phyloP scores from a whole-genome alignment of 1,139 yeast genomes.

The Zhuliangozyma blackwelliae region DNA sequence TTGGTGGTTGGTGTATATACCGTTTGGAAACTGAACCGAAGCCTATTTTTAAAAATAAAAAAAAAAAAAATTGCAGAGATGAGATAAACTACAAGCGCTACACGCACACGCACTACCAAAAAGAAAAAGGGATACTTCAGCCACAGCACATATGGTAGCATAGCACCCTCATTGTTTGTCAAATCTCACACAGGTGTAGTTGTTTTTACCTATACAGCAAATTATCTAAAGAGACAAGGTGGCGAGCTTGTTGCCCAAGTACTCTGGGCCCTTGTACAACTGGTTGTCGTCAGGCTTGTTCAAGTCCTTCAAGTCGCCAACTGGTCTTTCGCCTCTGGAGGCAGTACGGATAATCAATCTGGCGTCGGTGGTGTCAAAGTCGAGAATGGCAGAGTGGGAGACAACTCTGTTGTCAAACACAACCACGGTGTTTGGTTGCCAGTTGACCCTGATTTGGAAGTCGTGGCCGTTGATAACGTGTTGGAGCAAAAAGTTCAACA shows the following conservation, averaged over 20 bases:
- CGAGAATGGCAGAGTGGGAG: slow-evolving; percentile 59
- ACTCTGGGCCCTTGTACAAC: slow-evolving; percentile 13
- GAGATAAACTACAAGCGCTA: slow-evolving; percentile 1
- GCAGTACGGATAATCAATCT: slow-evolving; percentile 71
- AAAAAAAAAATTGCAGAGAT: slow-evolving; percentile 3
- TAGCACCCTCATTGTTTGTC: too few species aligned
- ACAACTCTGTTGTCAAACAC: slow-evolving; percentile 71
- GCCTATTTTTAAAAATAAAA: not conserved
- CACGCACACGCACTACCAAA: too few species aligned
- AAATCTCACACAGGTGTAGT: too few species aligned
- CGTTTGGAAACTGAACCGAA: not conserved
- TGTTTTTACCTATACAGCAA: not conserved
- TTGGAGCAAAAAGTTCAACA: slow-evolving; percentile 48
- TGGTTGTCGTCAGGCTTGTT: slow-evolving; percentile 16
- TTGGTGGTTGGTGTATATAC: not conserved
- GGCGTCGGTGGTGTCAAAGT: slow-evolving; percentile 50
- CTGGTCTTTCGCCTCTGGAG: slow-evolving; percentile 53
- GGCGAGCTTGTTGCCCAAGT: slow-evolving; percentile 6
- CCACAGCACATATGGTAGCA: too few species aligned
- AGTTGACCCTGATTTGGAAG: slow-evolving; percentile 36
- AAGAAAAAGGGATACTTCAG: too few species aligned
- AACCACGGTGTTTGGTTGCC: slow-evolving; percentile 54
- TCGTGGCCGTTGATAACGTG: slow-evolving; percentile 44
- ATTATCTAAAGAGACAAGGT: slow-evolving; percentile 1
- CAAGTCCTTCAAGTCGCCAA: slow-evolving; percentile 30